Percentiles rank a stretch among this genome's conserved stretches.
Evolutionary conservation across 768 basidiomycete genomes (phyloP).

Genomic region (Roridomyces roridus): DNA sequence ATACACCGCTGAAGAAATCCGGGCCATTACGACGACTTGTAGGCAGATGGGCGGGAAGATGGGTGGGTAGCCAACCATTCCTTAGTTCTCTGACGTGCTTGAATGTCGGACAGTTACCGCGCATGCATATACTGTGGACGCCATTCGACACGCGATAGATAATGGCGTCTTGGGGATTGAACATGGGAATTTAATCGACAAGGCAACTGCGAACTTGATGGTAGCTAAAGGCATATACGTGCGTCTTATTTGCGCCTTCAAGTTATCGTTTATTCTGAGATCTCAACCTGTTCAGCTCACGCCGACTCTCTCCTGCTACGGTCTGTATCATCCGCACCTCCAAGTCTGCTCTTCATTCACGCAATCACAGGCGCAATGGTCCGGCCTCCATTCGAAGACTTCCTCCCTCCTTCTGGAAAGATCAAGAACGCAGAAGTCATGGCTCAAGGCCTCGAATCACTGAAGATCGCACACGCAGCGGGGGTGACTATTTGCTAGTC

Average conservation of each 20-base stretch:
- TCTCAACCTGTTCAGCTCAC: constrained; percentile 34
- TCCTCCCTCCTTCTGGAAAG: constrained; percentile 42
- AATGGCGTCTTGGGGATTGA: constrained; percentile 52
- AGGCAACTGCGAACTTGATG: constrained; percentile 47
- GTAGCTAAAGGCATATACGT: constrained; percentile 45
- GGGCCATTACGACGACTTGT: constrained; percentile 47
- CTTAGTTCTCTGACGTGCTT: no score
- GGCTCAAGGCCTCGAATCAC: constrained; percentile 43
- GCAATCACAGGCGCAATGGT: constrained; percentile 39
- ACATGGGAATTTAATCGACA: constrained; percentile 51
- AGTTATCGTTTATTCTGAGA: neutral
- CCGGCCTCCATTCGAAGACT: constrained; percentile 47
- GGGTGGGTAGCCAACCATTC: constrained; percentile 39
- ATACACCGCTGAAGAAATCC: constrained; percentile 48
- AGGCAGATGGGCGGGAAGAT: constrained; percentile 46
- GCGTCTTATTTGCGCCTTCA: neutral
- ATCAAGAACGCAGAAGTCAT: constrained; percentile 49
- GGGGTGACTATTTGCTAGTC: constrained; percentile 49
- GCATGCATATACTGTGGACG: constrained; percentile 44
- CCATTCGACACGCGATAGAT: constrained; percentile 50
- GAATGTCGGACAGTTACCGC: constrained; percentile 28
- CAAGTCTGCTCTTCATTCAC: no score
- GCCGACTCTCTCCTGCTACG: constrained; percentile 49
- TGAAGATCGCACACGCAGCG: constrained; percentile 46
- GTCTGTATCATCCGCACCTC: neutral